Evolutionary conservation across 768 basidiomycete genomes (phyloP).

Genomic region (Termitomyces sp.): DNA sequence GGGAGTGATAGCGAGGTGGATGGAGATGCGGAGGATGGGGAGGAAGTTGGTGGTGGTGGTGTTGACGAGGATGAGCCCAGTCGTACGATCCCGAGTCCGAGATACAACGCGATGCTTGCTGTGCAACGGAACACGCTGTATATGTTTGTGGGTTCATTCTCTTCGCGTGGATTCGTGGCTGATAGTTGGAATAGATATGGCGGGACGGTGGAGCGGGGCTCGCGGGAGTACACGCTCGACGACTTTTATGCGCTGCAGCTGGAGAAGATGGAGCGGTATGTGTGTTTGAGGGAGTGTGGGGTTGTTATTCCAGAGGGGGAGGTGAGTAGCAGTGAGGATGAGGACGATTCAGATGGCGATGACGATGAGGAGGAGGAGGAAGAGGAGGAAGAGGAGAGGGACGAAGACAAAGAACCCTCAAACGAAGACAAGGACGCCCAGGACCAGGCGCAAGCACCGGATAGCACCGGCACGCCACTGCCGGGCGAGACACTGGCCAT

Average conservation of each 20-base stretch:
- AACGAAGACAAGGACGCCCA: background rate
- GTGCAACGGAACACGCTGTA: background rate
- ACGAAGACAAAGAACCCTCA: background rate
- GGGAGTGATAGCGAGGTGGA: background rate
- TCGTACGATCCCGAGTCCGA: background rate
- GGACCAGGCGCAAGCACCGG: background rate
- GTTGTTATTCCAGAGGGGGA: background rate
- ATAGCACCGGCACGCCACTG: background rate
- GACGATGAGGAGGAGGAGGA: constrained; percentile 36
- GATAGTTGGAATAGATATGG: background rate
- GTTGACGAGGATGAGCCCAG: background rate
- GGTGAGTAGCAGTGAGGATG: background rate
- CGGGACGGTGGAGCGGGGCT: background rate
- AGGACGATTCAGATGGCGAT: constrained; percentile 17
- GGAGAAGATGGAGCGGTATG: constrained; percentile 14
- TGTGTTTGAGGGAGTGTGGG: background rate
- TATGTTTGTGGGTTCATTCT: background rate
- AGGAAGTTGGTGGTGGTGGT: background rate
- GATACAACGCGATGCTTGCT: background rate
- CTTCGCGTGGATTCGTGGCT: too few species aligned
- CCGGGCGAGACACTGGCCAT: background rate
- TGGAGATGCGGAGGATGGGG: background rate
- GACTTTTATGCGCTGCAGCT: background rate
- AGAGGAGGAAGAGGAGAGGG: background rate
- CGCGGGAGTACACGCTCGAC: background rate